phyloP scores from a whole-genome alignment of 495 filamentous ascomycete species.

The Peziza echinospora region DNA sequence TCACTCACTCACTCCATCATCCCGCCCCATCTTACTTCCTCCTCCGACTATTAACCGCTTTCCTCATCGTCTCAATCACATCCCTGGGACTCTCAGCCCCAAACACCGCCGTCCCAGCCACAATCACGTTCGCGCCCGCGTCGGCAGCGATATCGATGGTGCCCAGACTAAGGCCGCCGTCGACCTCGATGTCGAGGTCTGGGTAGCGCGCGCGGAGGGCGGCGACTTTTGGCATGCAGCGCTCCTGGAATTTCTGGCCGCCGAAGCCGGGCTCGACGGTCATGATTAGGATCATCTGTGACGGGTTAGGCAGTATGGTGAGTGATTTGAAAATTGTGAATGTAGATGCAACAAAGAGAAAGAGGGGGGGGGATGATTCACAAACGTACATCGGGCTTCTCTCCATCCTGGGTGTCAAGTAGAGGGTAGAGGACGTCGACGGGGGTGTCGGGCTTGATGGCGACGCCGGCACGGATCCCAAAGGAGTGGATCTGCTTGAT shows the following conservation, averaged over 20 bases:
- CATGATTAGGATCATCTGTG: conserved; percentile 97
- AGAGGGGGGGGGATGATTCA: too few species aligned
- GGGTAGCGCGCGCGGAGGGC: conserved; percentile 69
- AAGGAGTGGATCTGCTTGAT: conserved; percentile 74
- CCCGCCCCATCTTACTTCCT: conserved; percentile 9
- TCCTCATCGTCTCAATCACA: conserved; percentile 59
- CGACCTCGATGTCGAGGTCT: conserved; percentile 86
- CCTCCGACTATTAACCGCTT: conserved; percentile 46
- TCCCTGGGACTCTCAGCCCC: conserved; percentile 70
- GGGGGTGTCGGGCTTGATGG: conserved; percentile 78
- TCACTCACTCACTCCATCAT: neutral
- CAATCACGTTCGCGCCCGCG: conserved; percentile 92
- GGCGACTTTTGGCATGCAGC: conserved; percentile 77
- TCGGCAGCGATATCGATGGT: conserved; percentile 91
- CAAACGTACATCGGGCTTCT: conserved; percentile 67
- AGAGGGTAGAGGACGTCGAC: conserved; percentile 85
- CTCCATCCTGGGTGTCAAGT: conserved; percentile 45
- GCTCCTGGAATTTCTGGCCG: conserved; percentile 95
- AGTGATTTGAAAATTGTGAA: conserved; percentile 1
- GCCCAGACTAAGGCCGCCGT: conserved; percentile 67
- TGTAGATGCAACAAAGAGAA: too few species aligned
- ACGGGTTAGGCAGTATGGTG: conserved; percentile 2
- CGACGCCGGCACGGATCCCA: conserved; percentile 80
- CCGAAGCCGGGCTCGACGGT: conserved; percentile 95
- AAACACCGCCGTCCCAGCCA: conserved; percentile 92